These are phyloP conservation scores for Skeletonema menzelii DNA, from an alignment of 108 stramenopile species.

Conservation along the genomic window DNA sequence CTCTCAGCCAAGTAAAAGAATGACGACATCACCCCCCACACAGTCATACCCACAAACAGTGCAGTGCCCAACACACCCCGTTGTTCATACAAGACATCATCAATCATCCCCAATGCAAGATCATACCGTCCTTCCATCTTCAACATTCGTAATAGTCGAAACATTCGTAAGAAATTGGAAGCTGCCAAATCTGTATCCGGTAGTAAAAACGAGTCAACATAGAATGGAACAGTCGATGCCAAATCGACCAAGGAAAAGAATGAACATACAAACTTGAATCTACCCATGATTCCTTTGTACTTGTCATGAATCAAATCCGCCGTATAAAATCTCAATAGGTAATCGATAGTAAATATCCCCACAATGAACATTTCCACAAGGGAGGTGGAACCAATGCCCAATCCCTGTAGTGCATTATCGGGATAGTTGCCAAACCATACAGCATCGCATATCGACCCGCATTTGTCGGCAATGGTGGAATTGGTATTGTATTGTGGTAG, in stretches of 20 bases:
- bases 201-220: slow-evolving; percentile 81
- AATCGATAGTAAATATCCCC: slow-evolving; percentile 81
- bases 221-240: slow-evolving; percentile 85
- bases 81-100: slow-evolving; percentile 78
- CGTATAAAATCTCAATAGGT: slow-evolving; percentile 67
- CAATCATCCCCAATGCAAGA: slow-evolving; percentile 73
- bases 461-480: slow-evolving; percentile 32
- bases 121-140: slow-evolving; percentile 85
- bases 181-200: slow-evolving; percentile 58
- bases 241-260: slow-evolving; percentile 86
- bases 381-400: slow-evolving; percentile 69
- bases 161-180: slow-evolving; percentile 88
- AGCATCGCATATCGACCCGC: slow-evolving; percentile 63
- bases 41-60: slow-evolving; percentile 84
- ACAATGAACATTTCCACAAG: slow-evolving; percentile 69
- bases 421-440: slow-evolving; percentile 77
- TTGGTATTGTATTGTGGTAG: slow-evolving; percentile 70
- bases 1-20: slow-evolving; percentile 89
- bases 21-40: slow-evolving; percentile 68
- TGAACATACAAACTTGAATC: slow-evolving; percentile 53
- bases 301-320: slow-evolving; percentile 60
- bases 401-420: slow-evolving; percentile 55
- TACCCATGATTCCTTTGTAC: slow-evolving; percentile 47
- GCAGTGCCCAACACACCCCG: slow-evolving; percentile 74
- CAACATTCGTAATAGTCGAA: slow-evolving; percentile 90